A percentile compares a stretch with the other conserved stretches of the same genome.
Conservation (phyloP, 306 rosid species). For the Quercus gilva region DNA sequence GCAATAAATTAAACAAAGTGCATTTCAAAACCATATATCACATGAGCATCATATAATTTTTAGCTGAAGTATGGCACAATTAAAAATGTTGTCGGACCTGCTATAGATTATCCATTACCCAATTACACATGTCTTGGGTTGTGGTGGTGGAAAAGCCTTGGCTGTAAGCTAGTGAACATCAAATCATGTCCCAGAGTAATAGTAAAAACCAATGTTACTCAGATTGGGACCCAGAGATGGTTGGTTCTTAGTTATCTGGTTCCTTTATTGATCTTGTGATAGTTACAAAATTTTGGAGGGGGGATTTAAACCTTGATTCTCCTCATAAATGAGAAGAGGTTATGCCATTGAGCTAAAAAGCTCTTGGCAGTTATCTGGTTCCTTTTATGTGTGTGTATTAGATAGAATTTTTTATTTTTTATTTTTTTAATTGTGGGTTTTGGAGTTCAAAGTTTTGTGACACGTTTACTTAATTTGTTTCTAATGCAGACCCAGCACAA, state of each 20-base stretch:
- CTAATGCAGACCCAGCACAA: slow-evolving; percentile 86
- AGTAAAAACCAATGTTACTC: not conserved
- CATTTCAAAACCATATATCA: not conserved
- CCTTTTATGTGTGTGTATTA: not conserved
- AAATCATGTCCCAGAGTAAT: not conserved
- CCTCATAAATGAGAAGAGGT: no score
- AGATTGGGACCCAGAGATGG: not conserved
- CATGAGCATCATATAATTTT: not conserved
- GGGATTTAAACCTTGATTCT: no score
- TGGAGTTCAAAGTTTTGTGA: not conserved
- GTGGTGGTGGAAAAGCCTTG: no score
- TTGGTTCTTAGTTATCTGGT: not conserved
- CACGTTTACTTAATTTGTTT: not conserved
- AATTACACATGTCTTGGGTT: no score
- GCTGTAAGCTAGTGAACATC: no score
- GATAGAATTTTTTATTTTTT: not conserved
- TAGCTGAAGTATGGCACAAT: not conserved
- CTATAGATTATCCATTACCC: not conserved
- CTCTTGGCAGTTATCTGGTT: not conserved
- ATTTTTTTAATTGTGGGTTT: not conserved
- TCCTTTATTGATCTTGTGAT: not conserved
- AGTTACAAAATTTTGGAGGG: no score
- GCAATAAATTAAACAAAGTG: not conserved
- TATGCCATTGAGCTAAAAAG: no score
- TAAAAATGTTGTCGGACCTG: not conserved